phyloP scores from a whole-genome alignment of 2,329 filamentous ascomycete species.

The Penicillium brasilianum region DNA sequence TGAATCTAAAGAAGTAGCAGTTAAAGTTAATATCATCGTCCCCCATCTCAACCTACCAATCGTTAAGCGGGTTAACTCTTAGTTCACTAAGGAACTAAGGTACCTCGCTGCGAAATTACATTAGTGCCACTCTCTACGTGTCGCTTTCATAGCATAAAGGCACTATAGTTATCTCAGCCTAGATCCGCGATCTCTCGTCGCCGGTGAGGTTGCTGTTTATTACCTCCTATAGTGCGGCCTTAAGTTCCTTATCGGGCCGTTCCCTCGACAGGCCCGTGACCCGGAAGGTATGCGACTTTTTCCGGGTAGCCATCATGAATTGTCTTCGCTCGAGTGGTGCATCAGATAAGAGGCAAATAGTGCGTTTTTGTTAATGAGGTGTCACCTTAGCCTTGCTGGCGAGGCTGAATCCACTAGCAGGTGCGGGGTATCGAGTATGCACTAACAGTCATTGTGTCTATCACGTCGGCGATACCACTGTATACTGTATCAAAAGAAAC shows the following conservation, averaged over 20 bases:
- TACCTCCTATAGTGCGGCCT: constrained; percentile 13
- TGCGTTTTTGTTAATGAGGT: not conserved
- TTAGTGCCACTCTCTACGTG: constrained; percentile 12
- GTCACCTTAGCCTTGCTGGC: not conserved
- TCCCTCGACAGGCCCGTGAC: constrained; percentile 18
- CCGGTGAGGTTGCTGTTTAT: constrained; percentile 14
- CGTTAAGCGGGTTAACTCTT: constrained; percentile 12
- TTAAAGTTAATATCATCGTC: constrained; percentile 20
- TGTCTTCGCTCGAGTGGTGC: not conserved
- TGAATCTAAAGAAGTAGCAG: constrained; percentile 21
- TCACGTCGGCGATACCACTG: too few relatives aligned
- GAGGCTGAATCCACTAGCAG: not conserved
- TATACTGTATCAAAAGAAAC: too few relatives aligned
- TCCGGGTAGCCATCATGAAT: constrained; percentile 13
- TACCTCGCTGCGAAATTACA: constrained; percentile 14
- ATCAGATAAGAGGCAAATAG: not conserved
- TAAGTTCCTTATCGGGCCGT: constrained; percentile 8
- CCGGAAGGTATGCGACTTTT: constrained; percentile 17
- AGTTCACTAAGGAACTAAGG: constrained; percentile 15
- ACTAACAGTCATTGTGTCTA: too few relatives aligned
- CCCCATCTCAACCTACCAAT: constrained; percentile 20
- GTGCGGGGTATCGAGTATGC: too few relatives aligned
- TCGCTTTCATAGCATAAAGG: constrained; percentile 20
- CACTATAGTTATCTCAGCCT: constrained; percentile 12
- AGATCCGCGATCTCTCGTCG: constrained; percentile 16